phyloP scores from a whole-genome alignment of 257 asterid genomes.

The Schizonepeta tenuifolia region DNA sequence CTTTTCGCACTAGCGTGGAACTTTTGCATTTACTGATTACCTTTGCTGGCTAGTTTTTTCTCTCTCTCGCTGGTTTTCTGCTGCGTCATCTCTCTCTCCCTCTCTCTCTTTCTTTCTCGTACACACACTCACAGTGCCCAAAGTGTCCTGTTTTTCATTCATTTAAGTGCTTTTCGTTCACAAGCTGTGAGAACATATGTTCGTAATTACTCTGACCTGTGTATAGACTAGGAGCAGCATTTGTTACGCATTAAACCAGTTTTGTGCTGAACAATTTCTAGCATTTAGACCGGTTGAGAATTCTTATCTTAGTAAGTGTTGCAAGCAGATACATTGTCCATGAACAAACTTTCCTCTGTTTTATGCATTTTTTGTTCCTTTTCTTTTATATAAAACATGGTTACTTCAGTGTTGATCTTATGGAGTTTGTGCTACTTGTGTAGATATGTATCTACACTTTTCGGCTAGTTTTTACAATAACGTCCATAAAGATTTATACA shows the following conservation, averaged over 20 bases:
- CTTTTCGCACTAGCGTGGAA: neutral
- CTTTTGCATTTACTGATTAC: neutral
- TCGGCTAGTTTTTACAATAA: too few species aligned
- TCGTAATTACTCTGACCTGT: neutral
- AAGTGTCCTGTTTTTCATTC: neutral
- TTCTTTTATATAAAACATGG: too few species aligned
- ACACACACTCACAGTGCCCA: too few species aligned
- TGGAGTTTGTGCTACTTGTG: too few species aligned
- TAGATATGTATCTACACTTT: too few species aligned
- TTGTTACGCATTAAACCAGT: neutral
- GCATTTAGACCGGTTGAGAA: too few species aligned
- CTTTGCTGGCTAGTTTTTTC: neutral
- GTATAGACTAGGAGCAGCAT: neutral
- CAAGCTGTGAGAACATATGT: neutral
- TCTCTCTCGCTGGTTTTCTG: neutral
- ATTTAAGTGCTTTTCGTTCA: neutral
- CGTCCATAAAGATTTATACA: too few species aligned
- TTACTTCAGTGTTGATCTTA: too few species aligned
- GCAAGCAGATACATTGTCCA: neutral
- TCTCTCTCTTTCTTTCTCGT: neutral
- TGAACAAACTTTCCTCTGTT: neutral
- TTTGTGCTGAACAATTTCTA: neutral
- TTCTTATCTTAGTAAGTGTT: too few species aligned
- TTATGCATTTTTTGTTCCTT: too few species aligned
- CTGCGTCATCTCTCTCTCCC: neutral